Evolutionary conservation across 1,139 yeast genomes (phyloP).

Genomic region (Saccharomyces hybrid): DNA sequence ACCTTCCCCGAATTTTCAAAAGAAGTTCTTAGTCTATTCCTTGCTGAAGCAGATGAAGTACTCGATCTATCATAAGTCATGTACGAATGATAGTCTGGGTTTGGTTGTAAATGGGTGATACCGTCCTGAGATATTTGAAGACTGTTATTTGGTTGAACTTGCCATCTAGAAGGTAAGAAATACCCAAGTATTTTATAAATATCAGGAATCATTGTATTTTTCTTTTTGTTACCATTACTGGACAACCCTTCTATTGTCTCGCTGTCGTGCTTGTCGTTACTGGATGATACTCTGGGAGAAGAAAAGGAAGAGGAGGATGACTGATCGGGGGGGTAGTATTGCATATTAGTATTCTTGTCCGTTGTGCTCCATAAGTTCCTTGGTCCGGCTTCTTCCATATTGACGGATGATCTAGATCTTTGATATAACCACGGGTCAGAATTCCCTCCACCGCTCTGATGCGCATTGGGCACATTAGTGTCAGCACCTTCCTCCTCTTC

Average conservation of each 20-base stretch:
- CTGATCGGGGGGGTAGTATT: not conserved
- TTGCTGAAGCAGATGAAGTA: constrained; percentile 12
- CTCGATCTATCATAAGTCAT: constrained; percentile 29
- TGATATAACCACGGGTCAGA: not conserved
- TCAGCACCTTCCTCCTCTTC: constrained; percentile 6
- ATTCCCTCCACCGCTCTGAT: not conserved
- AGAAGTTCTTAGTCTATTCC: constrained; percentile 20
- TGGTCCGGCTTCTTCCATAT: not conserved
- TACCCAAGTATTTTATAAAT: constrained; percentile 25
- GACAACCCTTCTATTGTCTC: not conserved
- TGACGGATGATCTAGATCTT: not conserved
- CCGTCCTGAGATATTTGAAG: constrained; percentile 30
- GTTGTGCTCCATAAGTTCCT: not conserved
- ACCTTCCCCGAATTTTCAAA: constrained; percentile 22
- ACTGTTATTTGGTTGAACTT: constrained; percentile 27
- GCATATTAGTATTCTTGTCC: not conserved
- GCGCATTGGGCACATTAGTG: constrained; percentile 7
- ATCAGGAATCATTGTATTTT: constrained; percentile 17
- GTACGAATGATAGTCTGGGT: constrained; percentile 32
- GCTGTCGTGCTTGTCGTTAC: not conserved
- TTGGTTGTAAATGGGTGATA: constrained; percentile 21
- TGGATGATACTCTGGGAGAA: not conserved
- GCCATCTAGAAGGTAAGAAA: constrained; percentile 36
- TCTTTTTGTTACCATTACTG: constrained; percentile 7
- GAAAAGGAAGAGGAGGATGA: not conserved